These are phyloP conservation scores for Rhizopus sp. DNA, from an alignment of 371 early-diverging fungal genomes.

Conservation along the genomic window DNA sequence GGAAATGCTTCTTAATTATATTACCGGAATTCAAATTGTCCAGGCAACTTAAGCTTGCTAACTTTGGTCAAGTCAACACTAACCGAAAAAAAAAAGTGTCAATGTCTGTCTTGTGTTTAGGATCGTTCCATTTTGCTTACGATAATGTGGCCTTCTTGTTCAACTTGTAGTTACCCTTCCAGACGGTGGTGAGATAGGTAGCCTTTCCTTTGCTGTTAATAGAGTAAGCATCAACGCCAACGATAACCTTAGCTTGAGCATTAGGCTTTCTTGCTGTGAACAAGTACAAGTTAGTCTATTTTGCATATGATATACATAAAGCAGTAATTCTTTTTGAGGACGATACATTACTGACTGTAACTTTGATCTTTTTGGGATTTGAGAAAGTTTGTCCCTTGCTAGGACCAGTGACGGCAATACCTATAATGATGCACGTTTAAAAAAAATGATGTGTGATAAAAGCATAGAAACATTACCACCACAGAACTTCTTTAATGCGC, in stretches of 20 bases:
- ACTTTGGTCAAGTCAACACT: slow-evolving; percentile 47
- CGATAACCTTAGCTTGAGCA: slow-evolving; percentile 42
- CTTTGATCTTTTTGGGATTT: slow-evolving; percentile 39
- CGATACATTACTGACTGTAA: slow-evolving; percentile 48
- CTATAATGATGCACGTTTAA: slow-evolving; percentile 5
- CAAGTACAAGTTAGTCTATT: background rate
- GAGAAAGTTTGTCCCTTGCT: slow-evolving; percentile 35
- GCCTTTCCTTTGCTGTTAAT: slow-evolving; percentile 38
- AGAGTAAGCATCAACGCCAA: slow-evolving; percentile 48
- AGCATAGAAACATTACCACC: slow-evolving; percentile 26
- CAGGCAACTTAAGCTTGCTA: slow-evolving; percentile 39
- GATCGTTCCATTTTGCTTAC: slow-evolving; percentile 20
- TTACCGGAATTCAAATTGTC: slow-evolving; percentile 54
- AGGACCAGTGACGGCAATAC: slow-evolving; percentile 39
- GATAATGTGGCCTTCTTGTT: slow-evolving; percentile 43
- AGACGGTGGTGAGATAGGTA: slow-evolving; percentile 42
- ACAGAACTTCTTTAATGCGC: slow-evolving; percentile 51
- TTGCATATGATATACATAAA: slow-evolving; percentile 1
- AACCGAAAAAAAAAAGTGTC: slow-evolving; percentile 2
- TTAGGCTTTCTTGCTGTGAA: slow-evolving; percentile 42
- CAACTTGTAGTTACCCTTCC: slow-evolving; percentile 45
- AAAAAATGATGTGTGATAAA: background rate
- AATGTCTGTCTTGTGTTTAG: background rate
- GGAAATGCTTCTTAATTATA: background rate
- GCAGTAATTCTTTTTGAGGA: background rate